Base-by-base conservation (phyloP, 352 stramenopile species). In the Globisporangium splendens region DNA sequence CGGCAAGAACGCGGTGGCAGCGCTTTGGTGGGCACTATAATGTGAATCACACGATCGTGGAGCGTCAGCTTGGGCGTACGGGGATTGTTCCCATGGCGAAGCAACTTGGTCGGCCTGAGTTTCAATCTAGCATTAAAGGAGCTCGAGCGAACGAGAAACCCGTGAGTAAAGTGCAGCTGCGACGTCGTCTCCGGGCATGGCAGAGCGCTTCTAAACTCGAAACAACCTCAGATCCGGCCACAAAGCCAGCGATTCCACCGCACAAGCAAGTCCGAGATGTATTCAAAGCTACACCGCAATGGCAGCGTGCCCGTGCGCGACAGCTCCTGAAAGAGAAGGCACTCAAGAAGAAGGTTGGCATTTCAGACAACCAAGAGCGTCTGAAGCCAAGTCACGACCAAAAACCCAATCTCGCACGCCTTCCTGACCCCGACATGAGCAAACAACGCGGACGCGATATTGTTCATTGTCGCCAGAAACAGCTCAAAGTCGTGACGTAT, bases 41-140 rank as follows among this genome's bases (percentile, higher is more conserved):
- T 8, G 61, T 70, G 0, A 73, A 50, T 43, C 60, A 73, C 55
- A 31, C 49, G 17, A 62, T 61, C 46, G 68, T 61, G 10, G 72
- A 80, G 66, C 63, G 66, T 8, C 60, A 63, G 14, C n/a, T 55
- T 5, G 71, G 59, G 14, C 15, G 51, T 39, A 69, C 63, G 38
- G 56, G 56, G 49, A 56, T 54, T 15, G 63, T 75, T 0, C 14
- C 54, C 10, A 71, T 80, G 62, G 48, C 48, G n/a, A 50, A 31
- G n/a, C 56, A 62, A 11, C 18, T 35, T 3, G 22, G 7, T 6
- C 15, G 18, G 5, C 5, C 24, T 31, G 24, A 5, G 5, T 5
- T 31, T 31, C 24, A 31, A 6, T 5, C 24, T 31, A 31, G 5
- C 5, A 31, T 5, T 31, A 31, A 31, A 31, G 2, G 15, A 35